Base-by-base conservation (phyloP, 2,329 filamentous ascomycete genomes). In the Talaromyces sp. region DNA sequence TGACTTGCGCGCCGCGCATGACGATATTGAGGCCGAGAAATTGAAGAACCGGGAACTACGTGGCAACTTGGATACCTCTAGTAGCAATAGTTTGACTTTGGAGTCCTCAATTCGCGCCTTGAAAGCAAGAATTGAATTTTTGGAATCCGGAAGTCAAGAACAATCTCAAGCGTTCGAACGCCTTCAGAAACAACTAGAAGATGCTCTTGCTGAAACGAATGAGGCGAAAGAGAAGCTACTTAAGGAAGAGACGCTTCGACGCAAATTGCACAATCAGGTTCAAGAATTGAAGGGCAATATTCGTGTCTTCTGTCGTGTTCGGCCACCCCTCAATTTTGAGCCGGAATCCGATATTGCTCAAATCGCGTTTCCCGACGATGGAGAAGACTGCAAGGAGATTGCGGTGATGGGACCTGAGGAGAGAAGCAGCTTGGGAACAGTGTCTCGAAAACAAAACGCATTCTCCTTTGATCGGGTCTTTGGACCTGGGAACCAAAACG, bases 201-300 rank as follows among this genome's bases (percentile, higher is more conserved):
- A 95, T 56, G 93, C 93, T 0, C 78, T 92, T 27, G 85, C 85
- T 14, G 81, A 85, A 22, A 91, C 90, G 0, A 87, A 90, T 35
- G 84, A 86, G 41, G 88, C 91, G 0, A 88, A 90, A 64, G 87
- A 92, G 69, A 97, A 95, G 74, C 83, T 99, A 33, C 89, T 95
- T 68, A 92, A 90, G 72, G 95, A 98, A 74, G 95, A 99, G 79
- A 95, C 91, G 0, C 83, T 97, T 60, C 88, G 95, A 14, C 87
- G 95, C 24, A 94, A 96, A 70, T 85, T 99, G 0, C 97, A 98
- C 82, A 98, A 98, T 78, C 95, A 96, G 76, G 94, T 99, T 56
- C 93, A 99, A 76, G 95, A 99, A 74, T 86, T 99, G 66, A 97
- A 97, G 77, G 95, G 95, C 72, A 99, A 99, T 74, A 99, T 99